These are phyloP conservation scores for Gillenia trifoliata DNA, from an alignment of 306 rosid genomes.

Conservation along the genomic window DNA sequence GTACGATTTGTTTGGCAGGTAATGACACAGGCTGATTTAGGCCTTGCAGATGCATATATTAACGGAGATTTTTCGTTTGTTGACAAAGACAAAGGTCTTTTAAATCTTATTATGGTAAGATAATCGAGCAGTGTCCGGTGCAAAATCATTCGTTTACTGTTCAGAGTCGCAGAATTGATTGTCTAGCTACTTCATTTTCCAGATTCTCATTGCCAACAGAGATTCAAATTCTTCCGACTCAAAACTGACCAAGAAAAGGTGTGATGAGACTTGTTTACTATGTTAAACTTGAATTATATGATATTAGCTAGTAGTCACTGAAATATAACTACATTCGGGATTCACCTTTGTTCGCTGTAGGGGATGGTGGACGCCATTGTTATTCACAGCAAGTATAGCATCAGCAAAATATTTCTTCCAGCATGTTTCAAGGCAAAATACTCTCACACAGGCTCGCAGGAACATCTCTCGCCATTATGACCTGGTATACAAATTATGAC, in stretches of 20 bases:
- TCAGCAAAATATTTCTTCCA: constrained; percentile 72
- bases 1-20: constrained; percentile 43
- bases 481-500: constrained; percentile 40
- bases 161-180: background rate
- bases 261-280: background rate
- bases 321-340: background rate
- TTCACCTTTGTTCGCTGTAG: constrained; percentile 28
- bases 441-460: constrained; percentile 82
- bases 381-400: constrained; percentile 64
- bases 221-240: constrained; percentile 49
- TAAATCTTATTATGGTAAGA: constrained; percentile 56
- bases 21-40: constrained; percentile 87
- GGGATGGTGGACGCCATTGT: constrained; percentile 95
- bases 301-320: background rate
- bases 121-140: background rate
- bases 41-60: constrained; percentile 88
- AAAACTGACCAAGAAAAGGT: constrained; percentile 55
- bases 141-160: constrained; percentile 1
- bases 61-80: constrained; percentile 69
- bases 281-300: background rate
- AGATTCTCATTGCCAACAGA: constrained; percentile 84
- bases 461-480: constrained; percentile 90
- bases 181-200: constrained; percentile 18
- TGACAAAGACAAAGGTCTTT: constrained; percentile 71
- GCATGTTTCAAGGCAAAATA: constrained; percentile 75